Conservation (phyloP, 192 early-diverging fungal genomes). For the Coemansia sp. region DNA sequence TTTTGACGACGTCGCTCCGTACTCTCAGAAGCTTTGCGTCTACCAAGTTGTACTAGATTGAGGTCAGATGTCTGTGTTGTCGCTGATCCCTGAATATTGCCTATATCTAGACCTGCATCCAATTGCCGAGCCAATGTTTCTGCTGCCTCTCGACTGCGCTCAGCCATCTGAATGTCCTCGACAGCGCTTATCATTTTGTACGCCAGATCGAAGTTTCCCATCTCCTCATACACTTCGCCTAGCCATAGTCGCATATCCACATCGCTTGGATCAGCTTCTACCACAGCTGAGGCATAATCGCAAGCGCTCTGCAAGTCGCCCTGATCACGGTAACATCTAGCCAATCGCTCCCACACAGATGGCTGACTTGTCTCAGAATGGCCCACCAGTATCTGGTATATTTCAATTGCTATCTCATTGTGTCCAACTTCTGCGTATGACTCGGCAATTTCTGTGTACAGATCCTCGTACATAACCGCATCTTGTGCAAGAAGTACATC, state of each 20-base stretch:
- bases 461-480: conserved; percentile 27
- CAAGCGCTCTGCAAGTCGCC: conserved; percentile 58
- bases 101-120: neutral
- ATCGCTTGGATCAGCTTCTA: conserved; percentile 58
- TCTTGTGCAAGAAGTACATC: conserved; percentile 38
- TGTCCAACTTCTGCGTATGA: conserved; percentile 22
- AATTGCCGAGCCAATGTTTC: neutral
- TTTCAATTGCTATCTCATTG: conserved; percentile 19
- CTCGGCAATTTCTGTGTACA: conserved; percentile 38
- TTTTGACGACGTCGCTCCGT: conserved; percentile 14
- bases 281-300: conserved; percentile 51
- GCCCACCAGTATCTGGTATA: conserved; percentile 21
- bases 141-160: conserved; percentile 1
- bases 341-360: conserved; percentile 59
- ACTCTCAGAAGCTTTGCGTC: conserved; percentile 26
- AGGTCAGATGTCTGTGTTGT: neutral
- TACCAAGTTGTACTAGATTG: conserved; percentile 11
- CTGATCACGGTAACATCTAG: conserved; percentile 59
- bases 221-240: conserved; percentile 63
- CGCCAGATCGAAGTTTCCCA: conserved; percentile 49
- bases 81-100: neutral
- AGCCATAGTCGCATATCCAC: conserved; percentile 61
- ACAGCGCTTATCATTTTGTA: conserved; percentile 37
- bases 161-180: conserved; percentile 29
- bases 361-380: conserved; percentile 25